Base-by-base conservation (phyloP, 441 rosid genomes). In the Manihot esculenta region DNA sequence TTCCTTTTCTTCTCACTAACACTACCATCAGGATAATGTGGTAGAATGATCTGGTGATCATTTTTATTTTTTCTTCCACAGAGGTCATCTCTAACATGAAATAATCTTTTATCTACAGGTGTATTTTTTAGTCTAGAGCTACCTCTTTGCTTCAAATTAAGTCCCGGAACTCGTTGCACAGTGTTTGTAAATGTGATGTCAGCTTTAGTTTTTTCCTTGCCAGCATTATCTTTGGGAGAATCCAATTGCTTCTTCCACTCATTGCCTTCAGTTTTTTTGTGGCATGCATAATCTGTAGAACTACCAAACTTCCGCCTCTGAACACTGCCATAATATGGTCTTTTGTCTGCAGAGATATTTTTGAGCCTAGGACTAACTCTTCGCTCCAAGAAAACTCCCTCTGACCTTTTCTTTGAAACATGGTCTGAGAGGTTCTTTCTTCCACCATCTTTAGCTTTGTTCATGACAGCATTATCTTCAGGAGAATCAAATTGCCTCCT, bases 301-400 rank as follows among this genome's bases (percentile, higher is more conserved):
- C 53, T 49, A 49, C 42, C 23, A 14, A 15, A 15, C 11, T 10
- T 1, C 14, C 24, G 10, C 53, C 60, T 71, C 69, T 7, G 49
- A 23, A 0, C 64, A 55, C 33, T 59, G 51, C 58, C 70, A 23
- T 72, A 65, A 27, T 58, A 72, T 23, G 65, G 76, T 44, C 70
- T 45, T 65, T 57, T 72, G 41, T 72, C 59, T 1, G 17, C 17
- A 45, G 65, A 27, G 68, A 76, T 59, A 38, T 58, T 35, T 63
- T 66, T 64, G 47, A 78, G 71, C 51, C 82, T 63, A 54, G 78
- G 68, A 50, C 83, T 73, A 45, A 56, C 21, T 73, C 81, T 76
- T 62, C 66, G 54, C 35, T 57, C 60, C 66, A 66, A 17, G 68
- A 64, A 13, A 56, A 55, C 49, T 17, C 51, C 68, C 38, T 53